Evolutionary conservation across 305 asterid species (phyloP), one percentile per base, ranked within the genome.

Genomic region (Fraxinus platypoda): DNA sequence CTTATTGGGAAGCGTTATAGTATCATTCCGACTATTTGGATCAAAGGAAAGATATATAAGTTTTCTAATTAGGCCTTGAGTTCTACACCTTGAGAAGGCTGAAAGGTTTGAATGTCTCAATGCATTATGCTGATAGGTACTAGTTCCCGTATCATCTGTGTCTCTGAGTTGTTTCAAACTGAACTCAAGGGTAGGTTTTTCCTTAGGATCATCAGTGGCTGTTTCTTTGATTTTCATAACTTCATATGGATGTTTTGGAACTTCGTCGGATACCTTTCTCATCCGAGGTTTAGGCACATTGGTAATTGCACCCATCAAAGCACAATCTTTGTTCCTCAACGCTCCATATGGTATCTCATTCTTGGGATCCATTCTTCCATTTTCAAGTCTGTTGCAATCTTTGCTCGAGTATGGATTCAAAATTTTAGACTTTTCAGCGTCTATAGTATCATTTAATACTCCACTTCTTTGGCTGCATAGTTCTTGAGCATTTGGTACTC

Each of bases 81-180:
- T 31, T 25, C 3, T 75, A 2, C 78, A 86, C 92, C 91, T 89
- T 78, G 90, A 88, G 79, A 89, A 89, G n/a, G 92, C 92, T 9
- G 92, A 89, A 68, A 83, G 90, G 74, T 80, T 90, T 5, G 92
- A 89, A 76, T 84, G 92, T 66, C 86, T 85, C 81, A 89, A 82
- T 81, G 82, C 49, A 62, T 86, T 88, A 35, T 81, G 89, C 83
- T 86, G 90, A 82, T 75, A 88, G 62, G 85, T 80, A 64, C 82
- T 85, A 78, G 78, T 46, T 62, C 88, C 90, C 54, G 81, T 72
- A 77, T 83, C 86, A 71, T 83, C 82, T 12, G 25, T 83, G 77
- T 88, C 89, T 83, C 84, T 83, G 34, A 75, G 83, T 31, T 79
- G 84, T 83, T 83, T 86, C 86, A 89, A 76, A 72, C 89, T 83